Conservation (phyloP, 345 rosid species). For the Kandelia obovata region DNA sequence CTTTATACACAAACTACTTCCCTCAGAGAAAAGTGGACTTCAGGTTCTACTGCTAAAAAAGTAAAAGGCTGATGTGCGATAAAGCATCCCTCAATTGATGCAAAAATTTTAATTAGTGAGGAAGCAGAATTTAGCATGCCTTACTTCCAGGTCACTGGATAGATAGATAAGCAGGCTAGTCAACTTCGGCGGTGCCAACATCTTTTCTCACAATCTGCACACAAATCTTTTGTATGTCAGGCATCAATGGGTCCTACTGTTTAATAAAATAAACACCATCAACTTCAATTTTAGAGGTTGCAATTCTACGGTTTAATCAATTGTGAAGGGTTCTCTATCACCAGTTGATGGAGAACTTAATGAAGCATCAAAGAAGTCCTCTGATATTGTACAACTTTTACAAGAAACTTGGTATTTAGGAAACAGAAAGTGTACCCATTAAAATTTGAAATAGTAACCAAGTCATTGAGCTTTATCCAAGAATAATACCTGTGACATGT, state of each 20-base stretch:
- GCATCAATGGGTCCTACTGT: not conserved
- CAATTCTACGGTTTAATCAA: not conserved
- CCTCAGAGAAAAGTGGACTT: not conserved
- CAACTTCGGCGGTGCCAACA: slow-evolving; percentile 32
- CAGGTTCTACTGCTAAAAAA: not conserved
- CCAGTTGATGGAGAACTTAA: not conserved
- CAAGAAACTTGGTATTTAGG: not conserved
- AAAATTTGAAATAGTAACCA: not conserved
- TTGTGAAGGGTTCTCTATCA: not conserved
- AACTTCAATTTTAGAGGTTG: not conserved
- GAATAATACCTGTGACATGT: slow-evolving; percentile 62
- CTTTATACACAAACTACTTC: not conserved
- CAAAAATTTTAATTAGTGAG: not conserved
- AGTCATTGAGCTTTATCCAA: not conserved
- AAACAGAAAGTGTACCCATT: not conserved
- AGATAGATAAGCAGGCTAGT: slow-evolving; percentile 13
- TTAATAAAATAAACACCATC: not conserved
- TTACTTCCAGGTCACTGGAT: not conserved
- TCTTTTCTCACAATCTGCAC: slow-evolving; percentile 62
- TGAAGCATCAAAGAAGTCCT: not conserved
- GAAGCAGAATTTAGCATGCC: not conserved
- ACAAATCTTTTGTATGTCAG: slow-evolving; percentile 4
- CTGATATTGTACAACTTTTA: not conserved
- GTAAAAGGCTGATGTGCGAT: not conserved
- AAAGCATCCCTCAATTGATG: not conserved